Evolutionary conservation across 768 basidiomycete genomes (phyloP).

Genomic region (Omphalotus guepiniiformis): DNA sequence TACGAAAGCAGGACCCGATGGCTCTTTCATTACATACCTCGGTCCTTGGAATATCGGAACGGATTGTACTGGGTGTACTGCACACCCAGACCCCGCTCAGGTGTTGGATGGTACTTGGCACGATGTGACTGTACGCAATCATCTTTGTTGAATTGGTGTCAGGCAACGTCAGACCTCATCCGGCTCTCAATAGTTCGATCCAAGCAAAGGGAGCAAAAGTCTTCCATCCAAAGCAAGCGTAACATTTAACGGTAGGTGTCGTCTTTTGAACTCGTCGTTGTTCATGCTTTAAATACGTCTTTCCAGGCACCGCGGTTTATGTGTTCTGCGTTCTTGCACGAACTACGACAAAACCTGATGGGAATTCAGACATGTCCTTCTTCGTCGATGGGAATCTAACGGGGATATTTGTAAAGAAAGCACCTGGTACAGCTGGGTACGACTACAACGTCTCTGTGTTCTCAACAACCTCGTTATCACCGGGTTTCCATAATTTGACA

Average conservation of each 20-base stretch:
- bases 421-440: conserved; percentile 16
- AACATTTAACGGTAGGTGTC: conserved; percentile 29
- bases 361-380: conserved; percentile 29
- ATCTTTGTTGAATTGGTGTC: conserved; percentile 8
- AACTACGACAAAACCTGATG: conserved; percentile 18
- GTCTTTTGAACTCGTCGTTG: background rate
- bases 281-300: background rate
- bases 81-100: conserved; percentile 11
- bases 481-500: conserved; percentile 26
- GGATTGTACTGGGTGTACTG: conserved; percentile 18
- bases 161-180: background rate
- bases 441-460: conserved; percentile 34
- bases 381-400: conserved; percentile 27
- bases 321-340: conserved; percentile 35
- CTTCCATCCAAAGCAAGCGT: conserved; percentile 23
- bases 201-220: conserved; percentile 12
- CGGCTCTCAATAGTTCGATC: conserved; percentile 12
- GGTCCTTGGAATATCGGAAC: conserved; percentile 16
- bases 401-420: conserved; percentile 16
- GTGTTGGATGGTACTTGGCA: conserved; percentile 21
- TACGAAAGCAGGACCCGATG: no score
- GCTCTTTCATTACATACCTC: conserved; percentile 14
- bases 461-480: conserved; percentile 22
- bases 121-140: conserved; percentile 12
- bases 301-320: conserved; percentile 39